Evolutionary conservation across 805 yeast genomes (phyloP).

Genomic region (Metschnikowia reukaufii): DNA sequence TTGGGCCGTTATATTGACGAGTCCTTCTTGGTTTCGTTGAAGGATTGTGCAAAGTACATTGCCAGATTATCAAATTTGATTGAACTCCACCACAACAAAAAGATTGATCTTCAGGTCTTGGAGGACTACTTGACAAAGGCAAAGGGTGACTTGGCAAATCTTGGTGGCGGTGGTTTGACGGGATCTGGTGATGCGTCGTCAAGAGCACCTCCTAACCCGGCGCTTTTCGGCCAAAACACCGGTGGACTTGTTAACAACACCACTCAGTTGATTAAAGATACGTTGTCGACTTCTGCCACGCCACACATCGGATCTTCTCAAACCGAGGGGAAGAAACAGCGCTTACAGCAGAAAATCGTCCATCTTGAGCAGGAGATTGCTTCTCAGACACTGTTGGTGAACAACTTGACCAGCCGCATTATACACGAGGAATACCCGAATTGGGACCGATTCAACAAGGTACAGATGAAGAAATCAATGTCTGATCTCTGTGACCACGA

Average conservation of each 20-base stretch:
- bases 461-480: slow-evolving; percentile 72
- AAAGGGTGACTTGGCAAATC: slow-evolving; percentile 53
- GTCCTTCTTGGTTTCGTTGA: slow-evolving; percentile 76
- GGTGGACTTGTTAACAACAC: slow-evolving; percentile 43
- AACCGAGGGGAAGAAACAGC: slow-evolving; percentile 44
- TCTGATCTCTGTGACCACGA: slow-evolving; percentile 73
- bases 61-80: slow-evolving; percentile 53
- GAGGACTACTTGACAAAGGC: slow-evolving; percentile 76
- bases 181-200: slow-evolving; percentile 32
- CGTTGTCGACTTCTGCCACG: slow-evolving; percentile 49
- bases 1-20: slow-evolving; percentile 61
- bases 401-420: slow-evolving; percentile 46
- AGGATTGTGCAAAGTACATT: slow-evolving; percentile 79
- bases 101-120: slow-evolving; percentile 84
- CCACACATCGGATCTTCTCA: slow-evolving; percentile 41
- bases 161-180: slow-evolving; percentile 44
- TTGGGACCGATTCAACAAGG: slow-evolving; percentile 78
- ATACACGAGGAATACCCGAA: slow-evolving; percentile 53
- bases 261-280: slow-evolving; percentile 48
- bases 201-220: slow-evolving; percentile 35
- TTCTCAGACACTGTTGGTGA: slow-evolving; percentile 44
- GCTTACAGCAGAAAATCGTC: slow-evolving; percentile 42
- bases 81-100: slow-evolving; percentile 86
- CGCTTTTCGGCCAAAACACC: slow-evolving; percentile 20
- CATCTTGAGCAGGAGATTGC: slow-evolving; percentile 47